These are phyloP conservation scores for Thinopyrum elongatum DNA, from an alignment of 176 grass and related monocot genomes.

Conservation along the genomic window DNA sequence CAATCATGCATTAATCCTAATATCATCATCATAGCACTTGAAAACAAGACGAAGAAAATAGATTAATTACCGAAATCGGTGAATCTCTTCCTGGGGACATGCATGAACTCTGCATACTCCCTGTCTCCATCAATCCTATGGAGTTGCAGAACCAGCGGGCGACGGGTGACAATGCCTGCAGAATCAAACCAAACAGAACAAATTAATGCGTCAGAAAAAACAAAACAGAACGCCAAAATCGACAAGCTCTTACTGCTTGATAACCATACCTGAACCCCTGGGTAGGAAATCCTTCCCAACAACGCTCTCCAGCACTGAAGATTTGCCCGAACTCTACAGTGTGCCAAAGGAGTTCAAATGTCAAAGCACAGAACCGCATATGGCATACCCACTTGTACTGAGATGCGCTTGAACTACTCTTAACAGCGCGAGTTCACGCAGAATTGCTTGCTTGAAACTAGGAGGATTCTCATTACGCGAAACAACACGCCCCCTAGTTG, in stretches of 20 bases:
- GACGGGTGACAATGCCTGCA: conserved; percentile 93
- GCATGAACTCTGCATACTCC: conserved; percentile 98
- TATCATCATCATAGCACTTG: not conserved
- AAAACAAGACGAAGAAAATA: not conserved
- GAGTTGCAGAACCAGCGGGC: conserved; percentile 90
- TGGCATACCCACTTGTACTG: not conserved
- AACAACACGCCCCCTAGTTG: not conserved
- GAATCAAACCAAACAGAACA: conserved; percentile 16
- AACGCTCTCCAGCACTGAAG: conserved; percentile 93
- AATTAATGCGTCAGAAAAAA: not conserved
- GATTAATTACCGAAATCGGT: conserved; percentile 81
- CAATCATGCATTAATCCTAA: not conserved
- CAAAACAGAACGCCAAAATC: not conserved
- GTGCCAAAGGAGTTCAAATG: conserved; percentile 20
- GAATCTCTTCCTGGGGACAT: conserved; percentile 88
- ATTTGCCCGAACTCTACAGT: conserved; percentile 92
- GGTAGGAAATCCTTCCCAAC: conserved; percentile 98
- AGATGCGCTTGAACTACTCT: not conserved
- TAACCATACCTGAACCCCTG: conserved; percentile 82
- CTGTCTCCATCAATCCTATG: conserved; percentile 87
- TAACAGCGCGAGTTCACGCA: not conserved
- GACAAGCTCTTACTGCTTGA: not conserved
- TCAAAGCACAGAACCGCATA: not conserved
- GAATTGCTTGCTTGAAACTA: conserved; percentile 16
- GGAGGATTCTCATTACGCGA: not conserved